Evolutionary conservation across 495 filamentous ascomycete species (phyloP).

Genomic region (Recurvomyces mirabilis): DNA sequence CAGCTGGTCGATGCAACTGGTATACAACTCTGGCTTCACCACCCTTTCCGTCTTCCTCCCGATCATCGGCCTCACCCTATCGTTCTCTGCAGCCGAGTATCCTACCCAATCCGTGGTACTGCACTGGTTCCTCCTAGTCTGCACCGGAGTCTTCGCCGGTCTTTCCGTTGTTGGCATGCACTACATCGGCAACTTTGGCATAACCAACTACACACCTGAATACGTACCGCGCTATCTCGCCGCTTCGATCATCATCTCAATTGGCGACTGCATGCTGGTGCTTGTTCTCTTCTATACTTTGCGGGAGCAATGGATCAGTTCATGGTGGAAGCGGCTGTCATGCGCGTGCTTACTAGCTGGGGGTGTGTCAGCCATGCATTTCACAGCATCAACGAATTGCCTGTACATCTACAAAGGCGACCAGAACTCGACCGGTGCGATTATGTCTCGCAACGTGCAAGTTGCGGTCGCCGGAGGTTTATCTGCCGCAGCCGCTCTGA

Average conservation of each 20-base stretch:
- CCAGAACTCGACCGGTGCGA: constrained; percentile 16
- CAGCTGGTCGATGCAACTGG: constrained; percentile 50
- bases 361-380: constrained; percentile 81
- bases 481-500: constrained; percentile 35
- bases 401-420: constrained; percentile 40
- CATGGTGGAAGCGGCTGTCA: constrained; percentile 58
- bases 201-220: constrained; percentile 58
- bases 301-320: constrained; percentile 65
- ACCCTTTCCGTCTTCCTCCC: constrained; percentile 72
- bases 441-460: constrained; percentile 37
- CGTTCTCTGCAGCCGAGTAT: constrained; percentile 51
- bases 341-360: constrained; percentile 57
- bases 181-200: constrained; percentile 74
- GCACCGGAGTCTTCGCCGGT: constrained; percentile 58
- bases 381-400: constrained; percentile 67
- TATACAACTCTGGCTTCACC: constrained; percentile 62
- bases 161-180: constrained; percentile 78
- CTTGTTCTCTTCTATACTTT: constrained; percentile 68
- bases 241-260: constrained; percentile 60
- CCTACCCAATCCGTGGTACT: constrained; percentile 3
- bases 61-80: constrained; percentile 56
- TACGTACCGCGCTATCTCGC: constrained; percentile 50
- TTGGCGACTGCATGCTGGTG: constrained; percentile 54
- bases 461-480: constrained; percentile 16
- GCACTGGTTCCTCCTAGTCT: constrained; percentile 19